phyloP scores from a whole-genome alignment of 139 green algal species.

The Ulvella scutata region DNA sequence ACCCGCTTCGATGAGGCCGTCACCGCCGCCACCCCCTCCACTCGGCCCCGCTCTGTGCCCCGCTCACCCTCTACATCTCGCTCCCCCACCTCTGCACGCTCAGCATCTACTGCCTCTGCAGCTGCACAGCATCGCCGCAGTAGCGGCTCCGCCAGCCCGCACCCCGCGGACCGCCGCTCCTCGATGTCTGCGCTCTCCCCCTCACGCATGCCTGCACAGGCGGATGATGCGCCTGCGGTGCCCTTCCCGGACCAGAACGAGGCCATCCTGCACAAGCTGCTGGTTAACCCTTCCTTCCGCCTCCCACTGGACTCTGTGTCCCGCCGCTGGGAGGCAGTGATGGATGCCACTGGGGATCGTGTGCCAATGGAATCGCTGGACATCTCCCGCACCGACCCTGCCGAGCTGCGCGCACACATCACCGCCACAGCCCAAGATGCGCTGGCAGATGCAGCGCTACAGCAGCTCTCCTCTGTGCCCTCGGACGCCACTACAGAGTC shows the following conservation, averaged over 20 bases:
- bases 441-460: not conserved
- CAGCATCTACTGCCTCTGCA: too few species aligned
- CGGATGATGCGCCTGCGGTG: not conserved
- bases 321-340: not conserved
- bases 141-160: not conserved
- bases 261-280: not conserved
- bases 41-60: slow-evolving; percentile 10
- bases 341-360: not conserved
- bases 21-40: slow-evolving; percentile 14
- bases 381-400: not conserved
- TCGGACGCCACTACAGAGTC: not conserved
- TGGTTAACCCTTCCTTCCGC: not conserved
- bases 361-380: not conserved
- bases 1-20: slow-evolving; percentile 58
- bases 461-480: not conserved
- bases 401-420: not conserved
- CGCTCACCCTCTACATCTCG: slow-evolving; percentile 8
- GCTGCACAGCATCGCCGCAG: not conserved
- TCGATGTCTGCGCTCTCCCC: not conserved
- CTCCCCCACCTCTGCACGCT: not conserved
- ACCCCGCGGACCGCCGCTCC: too few species aligned
- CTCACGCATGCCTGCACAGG: not conserved
- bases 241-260: not conserved
- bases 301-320: not conserved
- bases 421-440: not conserved